A percentile compares a stretch with the other conserved stretches of the same genome.
Evolutionary conservation across 164 flowering plant species (phyloP).

Genomic region (Macadamia integrifolia): DNA sequence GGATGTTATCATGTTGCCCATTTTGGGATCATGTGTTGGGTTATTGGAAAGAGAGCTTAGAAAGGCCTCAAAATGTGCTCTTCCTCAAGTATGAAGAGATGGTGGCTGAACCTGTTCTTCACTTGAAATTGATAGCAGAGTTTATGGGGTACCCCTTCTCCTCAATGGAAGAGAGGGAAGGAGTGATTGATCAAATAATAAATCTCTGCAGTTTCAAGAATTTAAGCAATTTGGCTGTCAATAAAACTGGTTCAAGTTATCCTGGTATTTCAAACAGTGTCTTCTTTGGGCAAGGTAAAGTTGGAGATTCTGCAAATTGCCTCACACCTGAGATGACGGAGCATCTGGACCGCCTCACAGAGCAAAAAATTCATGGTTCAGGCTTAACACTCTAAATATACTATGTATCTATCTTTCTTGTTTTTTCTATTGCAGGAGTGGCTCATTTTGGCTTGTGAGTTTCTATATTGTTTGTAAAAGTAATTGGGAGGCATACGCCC

Average conservation of each 20-base stretch:
- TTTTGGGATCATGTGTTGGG: constrained; percentile 1
- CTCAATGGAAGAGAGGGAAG: too few species aligned
- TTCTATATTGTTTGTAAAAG: too few species aligned
- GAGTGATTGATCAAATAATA: too few species aligned
- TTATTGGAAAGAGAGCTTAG: constrained; percentile 8
- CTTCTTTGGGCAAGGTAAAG: too few species aligned
- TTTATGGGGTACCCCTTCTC: neutral
- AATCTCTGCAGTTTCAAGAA: constrained; percentile 1
- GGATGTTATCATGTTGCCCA: neutral
- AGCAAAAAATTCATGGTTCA: neutral
- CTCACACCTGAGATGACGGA: neutral
- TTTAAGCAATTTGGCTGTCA: constrained; percentile 1
- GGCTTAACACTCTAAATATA: neutral
- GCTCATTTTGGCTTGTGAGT: too few species aligned
- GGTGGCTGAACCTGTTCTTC: neutral
- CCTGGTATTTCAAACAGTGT: too few species aligned
- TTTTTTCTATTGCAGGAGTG: too few species aligned
- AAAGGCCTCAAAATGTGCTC: constrained; percentile 1
- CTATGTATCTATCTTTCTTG: too few species aligned
- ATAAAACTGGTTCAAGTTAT: neutral
- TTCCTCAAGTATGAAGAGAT: constrained; percentile 9
- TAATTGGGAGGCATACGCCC: too few species aligned
- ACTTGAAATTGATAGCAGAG: constrained; percentile 3
- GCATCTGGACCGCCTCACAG: neutral
- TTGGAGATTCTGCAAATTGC: too few species aligned